Evolutionary conservation across 169 alveolate genomes (phyloP).

Genomic region (Eimeria tenella): DNA sequence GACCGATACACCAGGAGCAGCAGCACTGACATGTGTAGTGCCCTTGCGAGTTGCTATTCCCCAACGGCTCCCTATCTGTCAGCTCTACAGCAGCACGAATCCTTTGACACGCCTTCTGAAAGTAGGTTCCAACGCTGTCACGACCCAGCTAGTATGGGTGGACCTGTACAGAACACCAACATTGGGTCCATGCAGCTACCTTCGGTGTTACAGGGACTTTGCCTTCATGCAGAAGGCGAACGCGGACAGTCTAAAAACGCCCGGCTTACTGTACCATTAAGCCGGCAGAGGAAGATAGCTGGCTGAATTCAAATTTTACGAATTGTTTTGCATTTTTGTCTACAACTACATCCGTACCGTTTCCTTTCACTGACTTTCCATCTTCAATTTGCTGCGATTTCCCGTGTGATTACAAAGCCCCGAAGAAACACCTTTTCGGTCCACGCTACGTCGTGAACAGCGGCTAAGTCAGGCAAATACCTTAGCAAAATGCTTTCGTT

Average conservation of each 20-base stretch:
- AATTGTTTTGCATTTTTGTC: too few species aligned
- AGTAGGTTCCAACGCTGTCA: neutral
- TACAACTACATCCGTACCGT: too few species aligned
- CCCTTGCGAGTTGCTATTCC: slow-evolving; percentile 6
- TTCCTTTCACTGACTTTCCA: too few species aligned
- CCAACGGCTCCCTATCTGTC: slow-evolving; percentile 7
- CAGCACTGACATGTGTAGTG: slow-evolving; percentile 37
- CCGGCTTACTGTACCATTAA: neutral
- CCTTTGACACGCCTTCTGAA: slow-evolving; percentile 4
- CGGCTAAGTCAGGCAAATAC: too few species aligned
- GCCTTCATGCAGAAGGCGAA: slow-evolving; percentile 48
- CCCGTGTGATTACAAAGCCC: too few species aligned
- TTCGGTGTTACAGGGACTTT: slow-evolving; percentile 36
- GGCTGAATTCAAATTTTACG: neutral
- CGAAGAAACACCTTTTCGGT: too few species aligned
- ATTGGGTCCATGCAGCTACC: slow-evolving; percentile 5
- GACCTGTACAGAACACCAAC: neutral
- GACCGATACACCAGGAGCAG: slow-evolving; percentile 53
- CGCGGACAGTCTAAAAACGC: slow-evolving; percentile 24
- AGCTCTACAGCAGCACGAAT: neutral
- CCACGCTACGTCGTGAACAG: too few species aligned
- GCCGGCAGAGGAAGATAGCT: neutral
- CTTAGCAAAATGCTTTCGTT: too few species aligned
- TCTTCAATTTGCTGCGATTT: too few species aligned
- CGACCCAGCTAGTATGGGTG: neutral